Evolutionary conservation across 164 flowering plant genomes (phyloP), one percentile per base, ranked within the genome.

Genomic region (Paratinospora sagittata): DNA sequence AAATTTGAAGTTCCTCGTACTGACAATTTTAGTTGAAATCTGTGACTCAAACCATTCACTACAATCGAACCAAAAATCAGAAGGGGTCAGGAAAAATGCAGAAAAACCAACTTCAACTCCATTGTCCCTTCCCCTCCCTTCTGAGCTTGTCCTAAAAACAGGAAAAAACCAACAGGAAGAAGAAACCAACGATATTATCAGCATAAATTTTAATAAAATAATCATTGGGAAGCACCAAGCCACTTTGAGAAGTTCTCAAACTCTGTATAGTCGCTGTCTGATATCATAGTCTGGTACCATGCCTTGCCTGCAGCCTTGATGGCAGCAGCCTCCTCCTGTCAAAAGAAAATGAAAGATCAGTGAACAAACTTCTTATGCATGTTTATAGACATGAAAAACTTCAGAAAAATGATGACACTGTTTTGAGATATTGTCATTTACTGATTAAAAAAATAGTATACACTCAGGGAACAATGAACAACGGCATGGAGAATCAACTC

Each of bases 161-260:
- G n/a, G n/a, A n/a, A n/a, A n/a, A n/a, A n/a, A n/a, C n/a, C n/a
- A n/a, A n/a, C n/a, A n/a, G 27, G 33, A 60, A 60, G 26, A 60
- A 60, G 12, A 62, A 27, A 62, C 3, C 3, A 34, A 8, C 4
- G 16, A 26, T 19, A 27, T 26, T 9, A 27, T 27, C 34, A 62
- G 17, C 16, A 62, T 27, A n/a, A 62, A 26, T 10, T 27, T 62
- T 24, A 30, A 11, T n/a, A 9, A 70, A 41, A 33, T n/a, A 27
- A 21, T 86, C 65, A 91, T 87, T 89, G 92, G 14, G 90, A 76
- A 23, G 83, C 92, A 13, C 92, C 92, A 5, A 91, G 78, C 97
- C 97, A 91, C 83, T 91, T 91, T 2, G 90, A 57, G 88, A 91
- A 91, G 75, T 81, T 85, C 63, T 91, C 95, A 43, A 91, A 91